Percentiles rank a stretch among this genome's conserved stretches.
phyloP scores from a whole-genome alignment of 2,329 filamentous ascomycete genomes.

The Bipolaris victoriae region DNA sequence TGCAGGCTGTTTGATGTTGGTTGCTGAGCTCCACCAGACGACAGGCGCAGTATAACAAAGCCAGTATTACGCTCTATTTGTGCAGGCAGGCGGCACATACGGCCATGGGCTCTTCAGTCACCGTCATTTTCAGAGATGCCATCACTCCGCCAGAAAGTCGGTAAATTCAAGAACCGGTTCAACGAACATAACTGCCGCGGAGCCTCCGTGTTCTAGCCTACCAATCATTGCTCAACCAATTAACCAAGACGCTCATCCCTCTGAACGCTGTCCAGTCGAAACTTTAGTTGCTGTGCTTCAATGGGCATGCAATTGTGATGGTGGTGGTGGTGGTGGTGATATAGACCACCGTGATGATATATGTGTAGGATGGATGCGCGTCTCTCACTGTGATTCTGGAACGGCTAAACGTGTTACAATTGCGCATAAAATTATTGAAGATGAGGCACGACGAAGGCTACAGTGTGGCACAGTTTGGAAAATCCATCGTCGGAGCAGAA shows the following conservation, averaged over 20 bases:
- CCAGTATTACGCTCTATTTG: not conserved
- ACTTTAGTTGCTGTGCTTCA: not conserved
- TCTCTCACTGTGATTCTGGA: not conserved
- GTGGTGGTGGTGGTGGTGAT: not conserved
- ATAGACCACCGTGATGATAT: not conserved
- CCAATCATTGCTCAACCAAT: not conserved
- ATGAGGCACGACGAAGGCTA: not conserved
- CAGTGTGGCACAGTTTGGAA: conserved; percentile 10
- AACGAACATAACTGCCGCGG: not conserved
- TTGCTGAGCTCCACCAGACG: not conserved
- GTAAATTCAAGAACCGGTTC: not conserved
- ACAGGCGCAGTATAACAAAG: not conserved
- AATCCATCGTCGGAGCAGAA: conserved; percentile 3
- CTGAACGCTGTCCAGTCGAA: not conserved
- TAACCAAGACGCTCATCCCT: not conserved
- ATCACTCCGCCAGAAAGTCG: not conserved
- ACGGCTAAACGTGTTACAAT: not conserved
- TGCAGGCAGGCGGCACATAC: not conserved
- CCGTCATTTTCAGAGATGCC: not conserved
- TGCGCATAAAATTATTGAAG: not conserved
- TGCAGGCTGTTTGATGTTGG: not conserved
- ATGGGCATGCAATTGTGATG: not conserved
- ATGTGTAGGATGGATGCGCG: not conserved
- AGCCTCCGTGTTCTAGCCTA: not conserved
- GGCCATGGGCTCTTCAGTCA: not conserved